Base-by-base conservation (phyloP, 495 filamentous ascomycete genomes). In the Saxispiralis lemnorum region DNA sequence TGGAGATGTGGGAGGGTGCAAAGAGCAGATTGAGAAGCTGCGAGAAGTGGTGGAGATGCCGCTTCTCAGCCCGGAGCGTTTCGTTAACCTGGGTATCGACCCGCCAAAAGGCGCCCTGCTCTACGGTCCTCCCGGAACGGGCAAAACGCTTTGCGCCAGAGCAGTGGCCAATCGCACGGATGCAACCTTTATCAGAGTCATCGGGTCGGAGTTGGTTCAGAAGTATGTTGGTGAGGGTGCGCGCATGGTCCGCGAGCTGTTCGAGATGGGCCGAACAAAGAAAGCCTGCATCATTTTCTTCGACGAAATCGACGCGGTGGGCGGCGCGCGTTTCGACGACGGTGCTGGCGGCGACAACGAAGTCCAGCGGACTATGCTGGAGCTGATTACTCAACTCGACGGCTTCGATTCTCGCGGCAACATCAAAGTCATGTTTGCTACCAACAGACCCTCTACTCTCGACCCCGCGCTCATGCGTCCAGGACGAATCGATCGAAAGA, bases 211-310 rank as follows among this genome's bases (percentile, higher is more conserved):
- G 61, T 63, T 97, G 53, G 89, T 97, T 4, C 89, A 97, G 63
- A 97, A 97, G 63, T 97, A 97, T 57, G 89, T 97, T 14, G 89
- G 89, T 55, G 89, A 97, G 60, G 89, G 89, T 56, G 89, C 89
- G 2, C 71, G 89, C 44, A 97, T 97, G 89, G 89, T 97, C 12
- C 79, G 89, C 50, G 89, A 97, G 66, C 72, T 97, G 2, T 97
- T 97, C 64, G 89, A 97, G 65, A 97, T 97, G 89, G 89, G 92
- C 14, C 82, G 89, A 39, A 97, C 89, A 35, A 97, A 97, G 75
- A 97, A 97, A 63, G 89, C 89, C 13, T 97, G 89, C 64, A 97
- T 97, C 58, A 97, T 97, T 64, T 97, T 97, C 78, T 97, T 97
- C 62, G 89, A 97, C 66, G 89, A 97, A 66, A 89, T 97, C 52